These are phyloP conservation scores for Flaveria sonorensis DNA, from an alignment of 129 eudicot species.

Conservation along the genomic window DNA sequence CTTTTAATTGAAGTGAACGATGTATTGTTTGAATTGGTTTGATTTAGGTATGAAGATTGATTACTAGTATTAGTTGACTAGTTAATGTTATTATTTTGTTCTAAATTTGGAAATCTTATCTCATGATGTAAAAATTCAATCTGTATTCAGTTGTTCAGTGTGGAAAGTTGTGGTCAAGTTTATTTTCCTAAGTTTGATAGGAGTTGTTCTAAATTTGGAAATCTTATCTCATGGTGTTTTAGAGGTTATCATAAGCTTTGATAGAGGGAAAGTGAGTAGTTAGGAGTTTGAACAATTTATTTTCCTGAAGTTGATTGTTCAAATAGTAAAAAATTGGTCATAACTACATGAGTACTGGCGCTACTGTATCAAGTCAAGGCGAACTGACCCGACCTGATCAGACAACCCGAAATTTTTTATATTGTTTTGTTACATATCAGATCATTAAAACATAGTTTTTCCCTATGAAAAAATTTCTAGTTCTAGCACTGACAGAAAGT, in stretches of 20 bases:
- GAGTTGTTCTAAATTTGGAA: not conserved
- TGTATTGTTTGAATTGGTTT: not conserved
- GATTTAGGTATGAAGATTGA: not conserved
- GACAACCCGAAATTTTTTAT: too few species aligned
- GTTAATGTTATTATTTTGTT: not conserved
- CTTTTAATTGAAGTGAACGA: constrained; percentile 15
- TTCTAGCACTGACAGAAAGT: too few species aligned
- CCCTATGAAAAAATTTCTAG: too few species aligned
- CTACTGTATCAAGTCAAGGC: not conserved
- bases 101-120: not conserved
- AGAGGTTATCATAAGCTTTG: not conserved
- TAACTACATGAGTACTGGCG: not conserved
- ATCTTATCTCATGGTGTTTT: not conserved
- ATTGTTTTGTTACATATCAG: too few species aligned
- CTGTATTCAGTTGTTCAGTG: not conserved
- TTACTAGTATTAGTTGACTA: not conserved
- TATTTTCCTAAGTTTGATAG: too few species aligned
- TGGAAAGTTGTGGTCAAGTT: not conserved
- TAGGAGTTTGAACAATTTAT: constrained; percentile 5
- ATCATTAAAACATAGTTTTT: too few species aligned
- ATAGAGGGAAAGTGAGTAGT: constrained; percentile 16
- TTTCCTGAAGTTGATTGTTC: constrained; percentile 27
- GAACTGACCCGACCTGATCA: too few species aligned
- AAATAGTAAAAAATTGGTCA: constrained; percentile 2
- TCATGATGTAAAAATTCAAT: not conserved